phyloP scores from a whole-genome alignment of 1,284 basidiomycete species.

The Sporisorium iseilematis-ciliati region DNA sequence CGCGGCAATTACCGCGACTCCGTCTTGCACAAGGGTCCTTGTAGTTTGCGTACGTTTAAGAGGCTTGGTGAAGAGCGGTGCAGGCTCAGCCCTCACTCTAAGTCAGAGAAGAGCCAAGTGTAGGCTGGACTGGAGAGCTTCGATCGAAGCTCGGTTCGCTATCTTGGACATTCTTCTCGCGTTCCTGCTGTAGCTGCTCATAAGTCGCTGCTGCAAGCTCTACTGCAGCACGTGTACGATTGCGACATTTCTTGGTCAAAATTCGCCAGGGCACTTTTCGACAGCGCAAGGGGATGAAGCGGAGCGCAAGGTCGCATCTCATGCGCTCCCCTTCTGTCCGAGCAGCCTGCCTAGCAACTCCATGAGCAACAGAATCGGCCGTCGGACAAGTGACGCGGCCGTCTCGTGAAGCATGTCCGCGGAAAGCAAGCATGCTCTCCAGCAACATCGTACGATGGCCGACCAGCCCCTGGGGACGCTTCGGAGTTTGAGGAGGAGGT shows the following conservation, averaged over 20 bases:
- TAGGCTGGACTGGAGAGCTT: neutral
- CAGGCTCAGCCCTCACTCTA: neutral
- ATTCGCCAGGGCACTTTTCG: conserved; percentile 1
- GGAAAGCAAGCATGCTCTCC: too few relatives aligned
- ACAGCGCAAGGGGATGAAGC: neutral
- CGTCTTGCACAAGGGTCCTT: neutral
- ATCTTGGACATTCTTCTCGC: neutral
- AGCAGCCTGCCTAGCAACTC: neutral
- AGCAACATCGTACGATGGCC: too few relatives aligned
- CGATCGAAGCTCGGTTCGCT: conserved; percentile 6
- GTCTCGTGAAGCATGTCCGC: too few relatives aligned
- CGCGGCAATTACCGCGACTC: conserved; percentile 7
- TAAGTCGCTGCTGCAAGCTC: neutral
- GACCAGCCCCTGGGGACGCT: too few relatives aligned
- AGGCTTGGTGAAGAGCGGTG: neutral
- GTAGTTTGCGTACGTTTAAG: conserved; percentile 9
- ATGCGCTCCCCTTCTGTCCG: neutral
- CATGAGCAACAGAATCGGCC: neutral
- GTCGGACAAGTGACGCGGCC: neutral
- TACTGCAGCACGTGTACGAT: conserved; percentile 21
- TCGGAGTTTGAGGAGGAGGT: too few relatives aligned
- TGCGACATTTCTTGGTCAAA: conserved; percentile 16
- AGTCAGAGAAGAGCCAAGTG: neutral
- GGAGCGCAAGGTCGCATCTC: neutral
- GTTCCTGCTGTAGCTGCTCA: neutral